Conservation (phyloP, 495 filamentous ascomycete genomes). For the Aspergillus haitiensis region DNA sequence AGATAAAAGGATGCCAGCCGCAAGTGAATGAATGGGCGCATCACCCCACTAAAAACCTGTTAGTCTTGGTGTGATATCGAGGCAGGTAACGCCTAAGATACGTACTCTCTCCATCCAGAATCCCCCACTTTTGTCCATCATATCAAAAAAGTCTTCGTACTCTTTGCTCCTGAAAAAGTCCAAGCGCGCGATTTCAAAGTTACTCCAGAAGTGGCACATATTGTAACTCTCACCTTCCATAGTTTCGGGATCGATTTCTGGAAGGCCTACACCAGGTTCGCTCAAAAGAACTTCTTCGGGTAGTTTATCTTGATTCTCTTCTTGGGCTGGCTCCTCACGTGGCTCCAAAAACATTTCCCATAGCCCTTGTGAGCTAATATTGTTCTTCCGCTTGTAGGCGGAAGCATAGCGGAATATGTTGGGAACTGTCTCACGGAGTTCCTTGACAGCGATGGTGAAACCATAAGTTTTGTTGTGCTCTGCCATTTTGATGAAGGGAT, state of each 20-base stretch:
- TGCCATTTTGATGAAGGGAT: conserved; percentile 94
- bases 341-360: conserved; percentile 99
- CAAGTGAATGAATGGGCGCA: conserved; percentile 96
- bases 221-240: conserved; percentile 99
- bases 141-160: conserved; percentile 98
- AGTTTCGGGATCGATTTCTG: conserved; percentile 83
- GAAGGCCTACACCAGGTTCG: conserved; percentile 69
- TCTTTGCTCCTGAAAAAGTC: conserved; percentile 95
- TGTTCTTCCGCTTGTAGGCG: conserved; percentile 94
- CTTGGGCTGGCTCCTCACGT: conserved; percentile 59
- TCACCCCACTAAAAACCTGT: conserved; percentile 78
- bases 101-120: conserved; percentile 98
- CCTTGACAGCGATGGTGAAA: conserved; percentile 98
- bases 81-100: conserved; percentile 10
- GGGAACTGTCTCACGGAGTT: conserved; percentile 95
- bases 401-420: conserved; percentile 99
- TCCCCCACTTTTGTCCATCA: conserved; percentile 97
- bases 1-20: conserved; percentile 81
- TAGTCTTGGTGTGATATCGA: no score
- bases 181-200: conserved; percentile 95
- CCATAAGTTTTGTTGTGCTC: conserved; percentile 95
- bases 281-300: conserved; percentile 81
- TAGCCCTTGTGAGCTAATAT: conserved; percentile 84
- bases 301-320: conserved; percentile 67
- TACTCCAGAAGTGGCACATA: conserved; percentile 99